Evolutionary conservation across 1,139 yeast genomes (phyloP).

Genomic region (Martiniozyma asiatica): DNA sequence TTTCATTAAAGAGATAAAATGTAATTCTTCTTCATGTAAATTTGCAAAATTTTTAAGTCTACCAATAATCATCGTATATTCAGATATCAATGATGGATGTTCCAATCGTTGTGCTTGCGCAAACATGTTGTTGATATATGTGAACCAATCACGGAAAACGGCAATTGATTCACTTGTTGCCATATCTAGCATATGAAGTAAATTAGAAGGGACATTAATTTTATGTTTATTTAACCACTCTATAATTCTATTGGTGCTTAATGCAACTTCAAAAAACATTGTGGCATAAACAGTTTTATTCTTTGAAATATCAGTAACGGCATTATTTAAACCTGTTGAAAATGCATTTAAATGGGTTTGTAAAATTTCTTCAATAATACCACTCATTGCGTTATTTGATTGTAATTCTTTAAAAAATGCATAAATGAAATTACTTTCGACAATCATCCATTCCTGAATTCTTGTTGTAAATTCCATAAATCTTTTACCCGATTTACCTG

Average conservation of each 20-base stretch:
- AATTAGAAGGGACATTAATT: slow-evolving; percentile 9
- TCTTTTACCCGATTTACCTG: slow-evolving; percentile 34
- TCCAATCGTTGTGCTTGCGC: slow-evolving; percentile 1
- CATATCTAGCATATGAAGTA: slow-evolving; percentile 7
- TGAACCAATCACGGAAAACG: slow-evolving; percentile 46
- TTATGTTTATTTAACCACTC: slow-evolving; percentile 10
- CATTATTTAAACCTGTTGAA: slow-evolving; percentile 21
- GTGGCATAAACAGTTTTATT: slow-evolving; percentile 29
- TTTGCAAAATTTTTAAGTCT: slow-evolving; percentile 54
- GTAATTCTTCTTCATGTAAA: slow-evolving; percentile 40
- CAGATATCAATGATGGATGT: slow-evolving; percentile 13
- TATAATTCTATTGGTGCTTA: slow-evolving; percentile 16
- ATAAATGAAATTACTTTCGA: slow-evolving; percentile 13
- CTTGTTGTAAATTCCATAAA: slow-evolving; percentile 31
- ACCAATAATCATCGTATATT: slow-evolving; percentile 27
- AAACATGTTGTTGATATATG: slow-evolving; percentile 33
- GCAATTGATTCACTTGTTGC: slow-evolving; percentile 22
- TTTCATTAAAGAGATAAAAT: slow-evolving; percentile 38
- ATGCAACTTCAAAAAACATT: slow-evolving; percentile 36
- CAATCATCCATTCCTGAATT: slow-evolving; percentile 8
- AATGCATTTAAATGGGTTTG: slow-evolving; percentile 15
- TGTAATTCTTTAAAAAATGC: slow-evolving; percentile 11
- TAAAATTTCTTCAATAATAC: slow-evolving; percentile 33
- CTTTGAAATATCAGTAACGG: slow-evolving; percentile 25
- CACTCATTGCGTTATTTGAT: slow-evolving; percentile 28